These are phyloP conservation scores for Penicillium hesseltinei DNA, from an alignment of 2,329 filamentous ascomycete genomes.

Conservation along the genomic window DNA sequence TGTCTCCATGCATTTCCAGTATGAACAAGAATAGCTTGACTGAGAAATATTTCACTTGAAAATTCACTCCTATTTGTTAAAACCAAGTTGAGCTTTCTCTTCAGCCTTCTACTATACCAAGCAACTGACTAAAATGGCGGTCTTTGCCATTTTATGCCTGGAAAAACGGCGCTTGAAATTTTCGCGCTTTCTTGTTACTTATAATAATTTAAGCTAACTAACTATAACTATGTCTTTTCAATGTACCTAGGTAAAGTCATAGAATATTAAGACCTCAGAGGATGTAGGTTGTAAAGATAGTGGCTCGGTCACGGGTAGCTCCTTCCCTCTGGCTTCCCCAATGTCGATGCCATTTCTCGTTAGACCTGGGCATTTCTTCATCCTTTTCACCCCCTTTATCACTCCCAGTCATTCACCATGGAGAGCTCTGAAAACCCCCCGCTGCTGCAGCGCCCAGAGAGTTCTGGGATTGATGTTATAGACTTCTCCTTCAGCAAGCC, in stretches of 20 bases:
- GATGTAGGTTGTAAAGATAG: neutral
- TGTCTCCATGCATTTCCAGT: neutral
- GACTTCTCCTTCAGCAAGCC: constrained; percentile 39
- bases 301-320: neutral
- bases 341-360: neutral
- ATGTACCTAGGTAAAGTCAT: neutral
- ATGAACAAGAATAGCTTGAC: neutral
- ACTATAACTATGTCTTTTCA: neutral
- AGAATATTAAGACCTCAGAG: neutral
- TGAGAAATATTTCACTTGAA: neutral
- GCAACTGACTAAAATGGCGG: neutral
- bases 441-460: constrained; percentile 32
- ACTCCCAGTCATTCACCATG: neutral
- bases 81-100: neutral
- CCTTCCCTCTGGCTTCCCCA: neutral
- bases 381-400: neutral
- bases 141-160: neutral
- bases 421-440: constrained; percentile 5
- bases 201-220: neutral
- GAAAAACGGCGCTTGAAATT: neutral
- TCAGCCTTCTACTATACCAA: neutral
- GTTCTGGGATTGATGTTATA: constrained; percentile 28
- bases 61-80: neutral
- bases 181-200: neutral
- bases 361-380: neutral